These are phyloP conservation scores for Fusarium virguliforme DNA, from an alignment of 2,329 filamentous ascomycete species.

Conservation along the genomic window DNA sequence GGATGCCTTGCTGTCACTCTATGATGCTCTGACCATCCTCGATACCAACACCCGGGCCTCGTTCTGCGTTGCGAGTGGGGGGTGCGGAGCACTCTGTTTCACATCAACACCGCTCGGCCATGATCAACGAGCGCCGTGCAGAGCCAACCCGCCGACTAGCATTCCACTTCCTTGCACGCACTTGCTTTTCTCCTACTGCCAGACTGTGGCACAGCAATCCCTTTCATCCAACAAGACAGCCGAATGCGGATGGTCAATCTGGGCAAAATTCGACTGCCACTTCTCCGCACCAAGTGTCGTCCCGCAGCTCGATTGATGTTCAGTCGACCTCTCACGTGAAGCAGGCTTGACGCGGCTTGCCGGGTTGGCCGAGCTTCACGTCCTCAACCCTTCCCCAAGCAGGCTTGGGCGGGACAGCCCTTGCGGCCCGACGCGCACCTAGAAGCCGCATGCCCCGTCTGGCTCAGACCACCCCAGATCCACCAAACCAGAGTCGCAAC, in stretches of 20 bases:
- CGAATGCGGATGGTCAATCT: constrained; percentile 14
- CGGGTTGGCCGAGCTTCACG: constrained; percentile 42
- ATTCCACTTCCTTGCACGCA: not conserved
- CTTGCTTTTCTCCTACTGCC: constrained; percentile 7
- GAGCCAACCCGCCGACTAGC: not conserved
- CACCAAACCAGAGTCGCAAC: constrained; percentile 26
- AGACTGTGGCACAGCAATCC: constrained; percentile 12
- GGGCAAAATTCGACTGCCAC: not conserved
- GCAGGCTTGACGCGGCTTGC: constrained; percentile 49
- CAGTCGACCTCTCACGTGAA: constrained; percentile 47
- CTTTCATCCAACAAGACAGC: constrained; percentile 12
- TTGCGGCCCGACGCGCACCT: constrained; percentile 52
- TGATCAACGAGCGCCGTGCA: constrained; percentile 8
- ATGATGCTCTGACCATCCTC: constrained; percentile 1
- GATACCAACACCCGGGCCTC: not conserved
- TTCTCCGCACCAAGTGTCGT: constrained; percentile 9
- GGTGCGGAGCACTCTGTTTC: constrained; percentile 1
- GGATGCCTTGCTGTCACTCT: not conserved
- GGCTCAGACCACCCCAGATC: constrained; percentile 42
- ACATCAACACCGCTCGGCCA: constrained; percentile 4
- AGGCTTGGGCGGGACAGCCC: constrained; percentile 48
- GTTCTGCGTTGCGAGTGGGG: not conserved
- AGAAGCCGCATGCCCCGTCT: constrained; percentile 46
- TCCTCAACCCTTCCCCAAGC: constrained; percentile 45
- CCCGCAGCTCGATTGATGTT: constrained; percentile 25